Evolutionary conservation across 2,329 filamentous ascomycete species (phyloP), one percentile per base, ranked within the genome.

Genomic region (Rutstroemia sp.): DNA sequence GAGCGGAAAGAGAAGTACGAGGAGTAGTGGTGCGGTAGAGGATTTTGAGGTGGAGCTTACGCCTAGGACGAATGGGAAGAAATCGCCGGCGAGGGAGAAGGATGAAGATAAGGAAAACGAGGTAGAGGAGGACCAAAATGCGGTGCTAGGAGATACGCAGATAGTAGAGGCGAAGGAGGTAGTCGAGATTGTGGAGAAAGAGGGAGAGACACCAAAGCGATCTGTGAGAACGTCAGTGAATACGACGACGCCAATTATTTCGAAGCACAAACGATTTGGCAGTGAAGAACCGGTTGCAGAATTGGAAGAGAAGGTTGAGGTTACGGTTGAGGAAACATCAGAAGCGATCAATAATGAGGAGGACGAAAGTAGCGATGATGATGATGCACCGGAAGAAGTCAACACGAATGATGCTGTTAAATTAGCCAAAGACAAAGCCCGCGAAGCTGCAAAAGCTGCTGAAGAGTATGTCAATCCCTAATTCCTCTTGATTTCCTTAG

Each of bases 311-410:
- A 39, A 53, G 23, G 21, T 46, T 4, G 52, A 54, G 27, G 34
- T 14, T 2, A 42, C 42, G 16, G 12, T 19, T 5, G 12, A 18
- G n/a, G 52, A 58, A 12, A 37, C 38, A 25, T 7, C 23, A 14
- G 19, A 47, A 47, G 6, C 21, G 3, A 10, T 30, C 10, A 30
- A 47, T 9, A 16, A 51, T 4, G 27, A 50, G 8, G 60, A 59
- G 5, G 62, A 62, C 5, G 61, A 60, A 27, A 56, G 54, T n/a
- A 67, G 65, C 23, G 23, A 23, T 47, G 67, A 69, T 23, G 64
- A 69, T 50, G 67, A 69, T 57, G 66, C 66, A 10, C 67, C 67
- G 42, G 66, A 69, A 52, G 65, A 62, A 21, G 61, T 69, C 42
- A 63, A 59, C 14, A 60, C 56, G 8, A 54, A 67, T 49, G 61